Base-by-base conservation (phyloP, 208 protist genomes). In the Leishmania tropica region DNA sequence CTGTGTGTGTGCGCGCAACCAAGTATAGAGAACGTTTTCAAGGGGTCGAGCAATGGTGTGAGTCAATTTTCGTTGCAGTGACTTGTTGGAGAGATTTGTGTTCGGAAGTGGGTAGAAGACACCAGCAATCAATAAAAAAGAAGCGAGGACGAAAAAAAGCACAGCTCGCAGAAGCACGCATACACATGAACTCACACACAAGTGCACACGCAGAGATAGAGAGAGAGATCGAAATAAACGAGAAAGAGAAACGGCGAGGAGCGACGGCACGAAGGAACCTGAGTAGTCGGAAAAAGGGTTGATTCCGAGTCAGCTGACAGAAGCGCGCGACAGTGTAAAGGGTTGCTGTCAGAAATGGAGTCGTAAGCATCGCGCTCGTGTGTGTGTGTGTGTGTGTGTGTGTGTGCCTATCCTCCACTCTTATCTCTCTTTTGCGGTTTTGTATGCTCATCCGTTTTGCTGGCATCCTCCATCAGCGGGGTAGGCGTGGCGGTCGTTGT, bases 131-230 rank as follows among this genome's bases (percentile, higher is more conserved):
- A 72, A 75, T 21, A 75, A 80, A 45, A 74, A 72, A 84, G 72
- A 42, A 79, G 58, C 70, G 75, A 68, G 21, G 28, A 81, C 65
- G 24, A 78, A 78, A 68, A 78, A 64, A 65, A n/a, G 28, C 19
- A 37, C 37, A 83, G 42, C 35, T 35, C 45, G 51, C 56, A 79
- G 37, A 65, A 35, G 37, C 58, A 60, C 65, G 78, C 47, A 17
- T 24, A 83, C 56, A 78, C 15, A 83, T 65, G 6, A 1, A 71
- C n/a, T 53, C 72, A n/a, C 72, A 45, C 72, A 76, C 72, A 58
- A 19, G 17, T 15, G 47, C 71, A 56, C 40, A 37, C 75, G 42
- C 75, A 65, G 35, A 82, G 37, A 47, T 4, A 73, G 45, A 53
- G 56, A 62, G 56, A 79, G 28, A 53, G 24, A 76, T 47, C 53